Conservation (phyloP, 1,139 yeast genomes). For the Magnusiomyces ingens region DNA sequence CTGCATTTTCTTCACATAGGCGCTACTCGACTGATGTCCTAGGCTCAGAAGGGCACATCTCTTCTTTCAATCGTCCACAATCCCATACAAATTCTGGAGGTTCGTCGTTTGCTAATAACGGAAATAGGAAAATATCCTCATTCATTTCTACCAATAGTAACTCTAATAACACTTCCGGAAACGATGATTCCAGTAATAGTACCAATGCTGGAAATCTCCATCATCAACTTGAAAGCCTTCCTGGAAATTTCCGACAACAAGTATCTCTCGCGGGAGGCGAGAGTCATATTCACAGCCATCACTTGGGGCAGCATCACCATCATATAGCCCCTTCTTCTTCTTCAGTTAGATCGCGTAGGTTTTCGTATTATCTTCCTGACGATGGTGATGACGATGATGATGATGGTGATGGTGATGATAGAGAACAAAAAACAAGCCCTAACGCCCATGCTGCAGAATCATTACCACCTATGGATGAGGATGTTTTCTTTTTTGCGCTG, state of each 20-base stretch:
- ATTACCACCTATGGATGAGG: conserved; percentile 5
- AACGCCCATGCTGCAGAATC: neutral
- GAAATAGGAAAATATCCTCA: neutral
- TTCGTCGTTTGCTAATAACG: neutral
- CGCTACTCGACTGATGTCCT: neutral
- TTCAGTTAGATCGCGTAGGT: conserved; percentile 3
- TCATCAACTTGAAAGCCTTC: too few species aligned
- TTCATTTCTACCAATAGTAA: neutral
- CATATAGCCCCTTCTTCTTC: neutral
- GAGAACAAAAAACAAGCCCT: neutral
- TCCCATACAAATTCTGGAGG: neutral
- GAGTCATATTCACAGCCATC: neutral
- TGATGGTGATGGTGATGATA: neutral
- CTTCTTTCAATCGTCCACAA: neutral
- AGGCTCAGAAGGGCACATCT: neutral
- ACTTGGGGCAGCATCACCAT: neutral
- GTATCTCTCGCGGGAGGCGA: neutral
- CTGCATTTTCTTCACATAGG: neutral
- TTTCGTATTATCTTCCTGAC: conserved; percentile 2
- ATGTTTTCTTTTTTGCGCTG: conserved; percentile 13
- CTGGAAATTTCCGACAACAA: neutral
- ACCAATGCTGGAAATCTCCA: neutral
- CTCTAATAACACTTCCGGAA: neutral
- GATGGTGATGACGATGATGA: conserved; percentile 1
- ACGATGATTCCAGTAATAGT: neutral